Base-by-base conservation (phyloP, 495 filamentous ascomycete species). In the Lineolata rhizophorae region DNA sequence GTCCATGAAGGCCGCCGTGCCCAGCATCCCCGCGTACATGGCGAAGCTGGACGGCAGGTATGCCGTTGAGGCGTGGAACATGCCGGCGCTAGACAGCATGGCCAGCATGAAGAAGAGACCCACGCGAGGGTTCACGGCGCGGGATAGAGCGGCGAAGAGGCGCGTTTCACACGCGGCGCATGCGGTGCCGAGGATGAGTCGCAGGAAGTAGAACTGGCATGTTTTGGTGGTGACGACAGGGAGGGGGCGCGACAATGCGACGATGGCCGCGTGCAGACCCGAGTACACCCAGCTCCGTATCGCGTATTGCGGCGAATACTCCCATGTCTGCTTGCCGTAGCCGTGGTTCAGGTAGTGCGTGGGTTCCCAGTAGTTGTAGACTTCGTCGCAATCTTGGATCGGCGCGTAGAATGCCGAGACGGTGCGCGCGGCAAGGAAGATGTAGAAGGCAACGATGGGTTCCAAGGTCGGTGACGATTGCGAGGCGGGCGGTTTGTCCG, bases 301-400 rank as follows among this genome's bases (percentile, higher is more conserved):
- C 19, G 80, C 79, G 50, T 80, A 95, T 29, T 83, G 75, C 1
- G 90, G 90, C 0, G 85, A 92, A 54, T 95, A 99, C 50, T 99
- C 90, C 90, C 90, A 99, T 11, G 90, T 99, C 54, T 99, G 80
- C 20, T 95, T 57, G 18, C 90, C 90, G 47, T 85, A 84, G 46
- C 80, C 78, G 59, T 93, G 82, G 37, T 67, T 70, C 18, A 99
- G 65, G 50, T 94, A 99, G 53, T 99, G 90, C 0, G 82, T 70
- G 1, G 90, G 87, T 45, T 99, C 90, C 90, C 90, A 99, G 56
- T 90, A 99, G 46, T 99, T 99, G 62, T 91, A 99, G 3, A 85
- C 82, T 56, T 99, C 90, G 48, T 99, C 90, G 47, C 90, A 99
- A 52, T 99, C 90, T 45, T 93, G 85, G 43, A 99, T 94, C 0